phyloP scores from a whole-genome alignment of 306 rosid genomes.

The Quercus rubra region DNA sequence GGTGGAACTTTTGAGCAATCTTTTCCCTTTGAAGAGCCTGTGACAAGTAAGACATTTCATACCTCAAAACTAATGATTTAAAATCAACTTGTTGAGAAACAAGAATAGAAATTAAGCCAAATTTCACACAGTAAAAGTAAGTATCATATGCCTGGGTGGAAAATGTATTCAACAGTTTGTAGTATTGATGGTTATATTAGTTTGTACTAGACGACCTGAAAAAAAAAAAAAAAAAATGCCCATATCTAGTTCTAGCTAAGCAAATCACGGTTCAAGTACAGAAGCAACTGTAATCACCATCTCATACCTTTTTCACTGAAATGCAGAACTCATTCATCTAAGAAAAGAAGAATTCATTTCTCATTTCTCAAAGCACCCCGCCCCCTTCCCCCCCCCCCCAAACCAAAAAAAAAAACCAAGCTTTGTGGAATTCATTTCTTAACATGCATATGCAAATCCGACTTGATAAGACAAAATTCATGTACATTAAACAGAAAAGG shows the following conservation, averaged over 20 bases:
- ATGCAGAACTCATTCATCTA: not conserved
- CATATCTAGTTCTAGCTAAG: not conserved
- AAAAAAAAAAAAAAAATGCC: too few species aligned
- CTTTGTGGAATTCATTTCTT: not conserved
- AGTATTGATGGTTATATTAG: too few species aligned
- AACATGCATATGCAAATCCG: not conserved
- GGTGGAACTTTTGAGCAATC: conserved; percentile 48
- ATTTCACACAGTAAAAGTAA: not conserved
- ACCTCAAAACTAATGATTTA: conserved; percentile 12
- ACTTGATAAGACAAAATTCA: not conserved
- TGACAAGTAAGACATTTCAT: conserved; percentile 10
- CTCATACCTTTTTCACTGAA: not conserved
- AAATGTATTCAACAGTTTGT: too few species aligned
- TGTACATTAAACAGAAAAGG: too few species aligned
- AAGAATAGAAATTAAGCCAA: conserved; percentile 1
- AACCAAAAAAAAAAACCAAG: not conserved
- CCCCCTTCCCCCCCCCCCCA: too few species aligned
- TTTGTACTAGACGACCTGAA: too few species aligned
- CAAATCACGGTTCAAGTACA: not conserved
- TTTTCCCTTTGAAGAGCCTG: conserved; percentile 69
- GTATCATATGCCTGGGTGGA: too few species aligned
- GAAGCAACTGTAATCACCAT: not conserved
- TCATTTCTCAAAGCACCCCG: not conserved
- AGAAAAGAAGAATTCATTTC: not conserved
- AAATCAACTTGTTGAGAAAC: conserved; percentile 8